Evolutionary conservation across 2,329 filamentous ascomycete species (phyloP), one percentile per base, ranked within the genome.

Genomic region (Parafenestella ontariensis): DNA sequence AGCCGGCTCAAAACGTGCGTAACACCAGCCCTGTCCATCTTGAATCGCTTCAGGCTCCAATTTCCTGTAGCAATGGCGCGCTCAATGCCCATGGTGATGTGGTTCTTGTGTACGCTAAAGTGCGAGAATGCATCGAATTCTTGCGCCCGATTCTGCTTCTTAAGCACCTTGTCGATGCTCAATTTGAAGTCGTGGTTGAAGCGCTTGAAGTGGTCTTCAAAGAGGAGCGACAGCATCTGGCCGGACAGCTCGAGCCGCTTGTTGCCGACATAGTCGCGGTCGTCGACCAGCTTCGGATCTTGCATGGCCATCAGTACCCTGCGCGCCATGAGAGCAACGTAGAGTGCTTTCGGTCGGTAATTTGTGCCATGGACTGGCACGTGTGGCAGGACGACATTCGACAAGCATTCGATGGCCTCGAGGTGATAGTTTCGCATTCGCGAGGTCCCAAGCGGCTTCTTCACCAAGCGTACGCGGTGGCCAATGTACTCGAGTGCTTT

Each of bases 121-220:
- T 96, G 89, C 34, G 89, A 86, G 59, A 89, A 87, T 3, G 94
- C 92, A 72, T 99, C 94, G 50, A 97, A 92, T 26, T 92, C 87
- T 50, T 92, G 87, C 0, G 92, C 92, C 39, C 93, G 87, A 71
- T 96, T 94, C 50, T 92, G 92, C 75, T 97, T 98, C 77, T 96
- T 96, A 57, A 98, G 79, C 3, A 95, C 90, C 71, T 98, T 97
- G 79, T 99, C 95, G 65, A 99, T 94, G 62, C 90, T 94, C 78
- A 91, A 86, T 76, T 96, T 96, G 73, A 99, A 87, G 65, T 95
- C 89, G 53, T 86, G 86, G 67, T 91, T 90, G 76, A 97, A 97
- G 56, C 91, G 90, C 80, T 99, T 99, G 85, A 99, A 99, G 56
- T 97, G 78, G 81, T 99, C 96, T 76, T 99, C 96, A 65, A 99